These are phyloP conservation scores for Candida michaelii DNA, from an alignment of 805 yeast species.

Conservation along the genomic window DNA sequence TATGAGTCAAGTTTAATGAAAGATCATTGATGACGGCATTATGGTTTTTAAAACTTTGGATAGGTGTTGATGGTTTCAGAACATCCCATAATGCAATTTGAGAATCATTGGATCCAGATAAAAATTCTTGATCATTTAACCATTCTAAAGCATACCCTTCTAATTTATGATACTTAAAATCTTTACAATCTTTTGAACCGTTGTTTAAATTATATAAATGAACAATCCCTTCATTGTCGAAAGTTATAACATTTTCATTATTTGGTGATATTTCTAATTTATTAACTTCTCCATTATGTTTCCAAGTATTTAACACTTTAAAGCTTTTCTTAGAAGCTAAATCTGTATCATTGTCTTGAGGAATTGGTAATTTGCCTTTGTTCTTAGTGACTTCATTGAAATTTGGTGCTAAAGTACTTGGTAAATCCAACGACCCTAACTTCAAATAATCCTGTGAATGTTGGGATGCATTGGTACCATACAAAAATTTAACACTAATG, in stretches of 20 bases:
- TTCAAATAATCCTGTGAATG: constrained; percentile 45
- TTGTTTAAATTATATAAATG: constrained; percentile 38
- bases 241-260: constrained; percentile 51
- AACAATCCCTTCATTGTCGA: constrained; percentile 53
- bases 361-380: constrained; percentile 23
- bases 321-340: constrained; percentile 35
- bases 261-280: constrained; percentile 55
- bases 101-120: constrained; percentile 67
- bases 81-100: constrained; percentile 73
- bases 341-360: constrained; percentile 17
- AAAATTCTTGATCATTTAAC: constrained; percentile 48
- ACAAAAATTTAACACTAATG: constrained; percentile 38
- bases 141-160: constrained; percentile 77
- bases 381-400: constrained; percentile 26
- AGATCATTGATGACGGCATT: constrained; percentile 64
- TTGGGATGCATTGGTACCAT: constrained; percentile 49
- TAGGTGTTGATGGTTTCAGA: constrained; percentile 43
- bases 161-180: constrained; percentile 53
- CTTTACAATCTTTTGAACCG: constrained; percentile 19
- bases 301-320: constrained; percentile 48
- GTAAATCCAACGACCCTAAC: constrained; percentile 45
- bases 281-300: constrained; percentile 68
- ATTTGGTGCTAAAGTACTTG: constrained; percentile 49
- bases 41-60: constrained; percentile 50
- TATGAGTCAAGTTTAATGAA: constrained; percentile 45